Evolutionary conservation across 352 stramenopile genomes (phyloP).

Genomic region (Phytophthora multivora): DNA sequence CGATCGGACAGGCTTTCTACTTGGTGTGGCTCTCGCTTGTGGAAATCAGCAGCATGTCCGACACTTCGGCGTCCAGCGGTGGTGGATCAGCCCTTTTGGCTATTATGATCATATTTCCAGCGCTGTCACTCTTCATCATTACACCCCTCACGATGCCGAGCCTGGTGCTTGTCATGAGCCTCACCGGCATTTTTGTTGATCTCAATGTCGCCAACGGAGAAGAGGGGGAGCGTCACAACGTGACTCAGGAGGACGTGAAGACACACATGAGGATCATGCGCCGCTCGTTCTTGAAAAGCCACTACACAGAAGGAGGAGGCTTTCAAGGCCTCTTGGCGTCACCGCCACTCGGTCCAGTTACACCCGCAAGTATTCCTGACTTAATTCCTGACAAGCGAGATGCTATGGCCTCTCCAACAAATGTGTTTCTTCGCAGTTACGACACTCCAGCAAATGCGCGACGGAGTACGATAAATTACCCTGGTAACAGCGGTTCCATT

Average conservation of each 20-base stretch:
- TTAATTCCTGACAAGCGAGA: constrained; percentile 3
- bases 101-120: constrained; percentile 73
- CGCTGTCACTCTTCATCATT: constrained; percentile 73
- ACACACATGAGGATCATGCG: constrained; percentile 74
- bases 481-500: constrained; percentile 21
- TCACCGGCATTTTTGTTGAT: constrained; percentile 88
- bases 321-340: constrained; percentile 6
- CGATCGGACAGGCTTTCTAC: constrained; percentile 87
- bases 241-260: constrained; percentile 57
- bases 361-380: neutral
- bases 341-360: constrained; percentile 14
- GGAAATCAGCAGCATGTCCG: constrained; percentile 48
- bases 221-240: constrained; percentile 27
- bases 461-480: constrained; percentile 7
- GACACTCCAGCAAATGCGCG: constrained; percentile 50
- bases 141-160: constrained; percentile 88
- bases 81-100: constrained; percentile 35
- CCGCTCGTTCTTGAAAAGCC: constrained; percentile 69
- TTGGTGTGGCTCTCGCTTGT: constrained; percentile 87
- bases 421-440: constrained; percentile 73
- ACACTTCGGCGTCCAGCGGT: constrained; percentile 15
- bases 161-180: constrained; percentile 86
- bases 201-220: constrained; percentile 51
- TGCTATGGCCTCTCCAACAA: constrained; percentile 41
- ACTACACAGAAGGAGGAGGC: constrained; percentile 54